Evolutionary conservation across 2,329 filamentous ascomycete genomes (phyloP).

Genomic region (Claviceps capensis): DNA sequence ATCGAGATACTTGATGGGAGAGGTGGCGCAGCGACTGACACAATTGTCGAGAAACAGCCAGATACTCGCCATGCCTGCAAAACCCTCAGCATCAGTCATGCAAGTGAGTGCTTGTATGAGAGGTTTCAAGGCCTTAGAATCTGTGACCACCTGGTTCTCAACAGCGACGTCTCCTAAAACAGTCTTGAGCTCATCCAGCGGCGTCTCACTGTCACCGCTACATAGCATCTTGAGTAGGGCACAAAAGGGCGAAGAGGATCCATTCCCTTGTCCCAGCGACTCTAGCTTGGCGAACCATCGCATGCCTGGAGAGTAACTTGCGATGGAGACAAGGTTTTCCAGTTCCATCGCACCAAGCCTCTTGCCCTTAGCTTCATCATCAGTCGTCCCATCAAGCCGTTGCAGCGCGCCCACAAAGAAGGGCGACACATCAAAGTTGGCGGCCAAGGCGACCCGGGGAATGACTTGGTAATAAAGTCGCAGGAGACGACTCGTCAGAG

Average conservation of each 20-base stretch:
- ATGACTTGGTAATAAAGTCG: slow-evolving; percentile 74
- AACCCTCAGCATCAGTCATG: slow-evolving; percentile 9
- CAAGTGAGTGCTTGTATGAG: slow-evolving; percentile 24
- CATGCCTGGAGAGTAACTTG: slow-evolving; percentile 69
- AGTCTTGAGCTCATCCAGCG: slow-evolving; percentile 31
- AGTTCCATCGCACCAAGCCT: slow-evolving; percentile 58
- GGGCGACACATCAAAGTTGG: slow-evolving; percentile 78
- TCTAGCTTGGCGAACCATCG: slow-evolving; percentile 76
- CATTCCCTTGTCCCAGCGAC: slow-evolving; percentile 31
- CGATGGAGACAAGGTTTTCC: slow-evolving; percentile 68
- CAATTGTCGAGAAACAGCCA: slow-evolving; percentile 76
- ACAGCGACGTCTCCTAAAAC: slow-evolving; percentile 47
- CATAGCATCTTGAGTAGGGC: slow-evolving; percentile 43
- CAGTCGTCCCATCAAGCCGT: slow-evolving; percentile 40
- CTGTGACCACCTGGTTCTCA: slow-evolving; percentile 54
- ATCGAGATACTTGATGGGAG: slow-evolving; percentile 75
- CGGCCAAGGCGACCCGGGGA: slow-evolving; percentile 64
- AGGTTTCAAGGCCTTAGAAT: slow-evolving; percentile 31
- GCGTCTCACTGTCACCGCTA: slow-evolving; percentile 14
- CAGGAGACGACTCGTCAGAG: slow-evolving; percentile 65
- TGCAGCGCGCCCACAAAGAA: slow-evolving; percentile 57
- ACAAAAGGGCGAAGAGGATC: slow-evolving; percentile 49
- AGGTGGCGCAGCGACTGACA: slow-evolving; percentile 56
- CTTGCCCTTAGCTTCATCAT: slow-evolving; percentile 33
- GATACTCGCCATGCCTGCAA: slow-evolving; percentile 26